phyloP scores from a whole-genome alignment of 305 asterid genomes.

The Fraxinus dipetala region DNA sequence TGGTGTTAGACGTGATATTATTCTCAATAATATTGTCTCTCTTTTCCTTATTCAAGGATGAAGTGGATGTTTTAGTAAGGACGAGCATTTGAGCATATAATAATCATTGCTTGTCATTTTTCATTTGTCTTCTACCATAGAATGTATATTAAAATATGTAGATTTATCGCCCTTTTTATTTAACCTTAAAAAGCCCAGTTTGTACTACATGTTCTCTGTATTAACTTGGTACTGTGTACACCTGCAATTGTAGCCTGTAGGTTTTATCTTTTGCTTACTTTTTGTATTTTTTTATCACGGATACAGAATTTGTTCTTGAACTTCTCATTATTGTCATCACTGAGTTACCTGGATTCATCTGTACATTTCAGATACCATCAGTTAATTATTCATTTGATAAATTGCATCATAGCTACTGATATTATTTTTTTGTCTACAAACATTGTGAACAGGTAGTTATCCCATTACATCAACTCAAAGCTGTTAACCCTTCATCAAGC shows the following conservation, averaged over 20 bases:
- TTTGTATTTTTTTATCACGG: not conserved
- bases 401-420: not conserved
- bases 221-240: not conserved
- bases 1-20: not conserved
- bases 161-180: not conserved
- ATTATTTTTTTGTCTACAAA: not conserved
- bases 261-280: not conserved
- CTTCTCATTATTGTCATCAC: not conserved
- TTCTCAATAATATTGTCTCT: not conserved
- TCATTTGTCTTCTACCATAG: not conserved
- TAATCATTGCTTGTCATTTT: not conserved
- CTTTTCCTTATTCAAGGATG: not conserved
- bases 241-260: not conserved
- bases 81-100: not conserved
- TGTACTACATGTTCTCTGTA: not conserved
- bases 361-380: not conserved
- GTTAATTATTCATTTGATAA: not conserved
- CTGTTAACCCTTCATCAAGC: conserved; percentile 81
- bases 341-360: not conserved
- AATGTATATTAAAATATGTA: not conserved
- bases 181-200: not conserved
- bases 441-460: conserved; percentile 66
- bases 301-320: not conserved
- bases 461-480: conserved; percentile 92
- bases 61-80: not conserved